phyloP scores from a whole-genome alignment of 2,329 filamentous ascomycete genomes.

The Aspergillus hiratsukae region DNA sequence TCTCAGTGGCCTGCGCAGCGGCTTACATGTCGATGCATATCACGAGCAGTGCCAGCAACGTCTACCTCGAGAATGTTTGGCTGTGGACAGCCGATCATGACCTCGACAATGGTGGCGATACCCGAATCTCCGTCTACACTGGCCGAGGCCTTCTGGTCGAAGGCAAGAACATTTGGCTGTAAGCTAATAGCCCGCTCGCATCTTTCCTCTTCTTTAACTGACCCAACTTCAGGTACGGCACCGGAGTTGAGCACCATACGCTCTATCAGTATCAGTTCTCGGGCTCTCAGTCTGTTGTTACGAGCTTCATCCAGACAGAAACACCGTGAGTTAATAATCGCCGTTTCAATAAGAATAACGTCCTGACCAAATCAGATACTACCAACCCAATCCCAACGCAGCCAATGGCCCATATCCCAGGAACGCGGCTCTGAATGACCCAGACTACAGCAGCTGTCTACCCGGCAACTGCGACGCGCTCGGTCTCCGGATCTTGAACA shows the following conservation, averaged over 20 bases:
- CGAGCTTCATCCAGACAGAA: conserved; percentile 37
- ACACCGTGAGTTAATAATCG: conserved; percentile 23
- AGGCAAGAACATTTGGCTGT: conserved; percentile 38
- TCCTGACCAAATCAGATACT: conserved; percentile 25
- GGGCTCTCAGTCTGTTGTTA: conserved; percentile 28
- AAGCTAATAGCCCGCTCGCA: conserved; percentile 13
- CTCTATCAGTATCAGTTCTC: conserved; percentile 48
- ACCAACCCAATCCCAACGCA: conserved; percentile 34
- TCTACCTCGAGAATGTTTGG: conserved; percentile 51
- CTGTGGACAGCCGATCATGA: conserved; percentile 54
- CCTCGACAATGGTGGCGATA: conserved; percentile 47
- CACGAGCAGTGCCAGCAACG: conserved; percentile 25
- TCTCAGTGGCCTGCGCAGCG: conserved; percentile 31
- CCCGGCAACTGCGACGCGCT: conserved; percentile 40
- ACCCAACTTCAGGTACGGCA: conserved; percentile 32
- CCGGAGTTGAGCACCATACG: conserved; percentile 44
- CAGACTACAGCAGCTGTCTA: conserved; percentile 29
- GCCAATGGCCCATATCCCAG: conserved; percentile 28
- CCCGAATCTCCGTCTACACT: conserved; percentile 50
- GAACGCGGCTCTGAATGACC: conserved; percentile 30
- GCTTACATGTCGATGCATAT: conserved; percentile 38
- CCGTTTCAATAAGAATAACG: not conserved
- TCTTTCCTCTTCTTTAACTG: not conserved
- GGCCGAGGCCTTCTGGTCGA: conserved; percentile 52
- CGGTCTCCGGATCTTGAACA: conserved; percentile 47